These are phyloP conservation scores for Pseudopyrenochaeta lycopersici DNA, from an alignment of 2,329 filamentous ascomycete genomes.

Conservation along the genomic window DNA sequence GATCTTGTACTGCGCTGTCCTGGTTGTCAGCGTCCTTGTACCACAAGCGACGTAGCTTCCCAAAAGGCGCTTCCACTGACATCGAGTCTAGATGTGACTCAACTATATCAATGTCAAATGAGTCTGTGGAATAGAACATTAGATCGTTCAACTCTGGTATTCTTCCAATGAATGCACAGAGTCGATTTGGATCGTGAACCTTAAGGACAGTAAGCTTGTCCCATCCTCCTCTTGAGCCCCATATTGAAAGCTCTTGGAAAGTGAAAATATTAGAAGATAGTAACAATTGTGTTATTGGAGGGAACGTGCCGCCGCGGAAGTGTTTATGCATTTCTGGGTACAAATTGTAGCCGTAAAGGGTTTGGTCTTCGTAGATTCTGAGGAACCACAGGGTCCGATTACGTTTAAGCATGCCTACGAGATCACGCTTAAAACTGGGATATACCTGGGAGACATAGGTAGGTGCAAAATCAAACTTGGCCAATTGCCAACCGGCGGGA, in stretches of 20 bases:
- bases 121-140: neutral
- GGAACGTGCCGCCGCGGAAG: conserved; percentile 1
- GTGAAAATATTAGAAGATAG: conserved; percentile 4
- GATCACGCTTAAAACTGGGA: neutral
- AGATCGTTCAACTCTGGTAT: neutral
- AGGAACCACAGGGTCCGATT: neutral
- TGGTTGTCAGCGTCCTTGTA: neutral
- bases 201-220: neutral
- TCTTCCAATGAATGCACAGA: conserved; percentile 1
- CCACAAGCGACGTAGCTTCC: neutral
- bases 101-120: neutral
- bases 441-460: neutral
- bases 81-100: neutral
- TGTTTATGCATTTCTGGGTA: conserved; percentile 1
- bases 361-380: neutral
- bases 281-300: neutral
- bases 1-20: neutral
- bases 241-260: conserved; percentile 3
- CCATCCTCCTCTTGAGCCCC: conserved; percentile 8
- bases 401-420: conserved; percentile 1
- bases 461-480: neutral
- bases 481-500: neutral
- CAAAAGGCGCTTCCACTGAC: neutral
- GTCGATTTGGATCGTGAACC: neutral
- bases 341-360: neutral